Evolutionary conservation across 441 rosid genomes (phyloP), one percentile per base, ranked within the genome.

Genomic region (Eugenia klotzschiana): DNA sequence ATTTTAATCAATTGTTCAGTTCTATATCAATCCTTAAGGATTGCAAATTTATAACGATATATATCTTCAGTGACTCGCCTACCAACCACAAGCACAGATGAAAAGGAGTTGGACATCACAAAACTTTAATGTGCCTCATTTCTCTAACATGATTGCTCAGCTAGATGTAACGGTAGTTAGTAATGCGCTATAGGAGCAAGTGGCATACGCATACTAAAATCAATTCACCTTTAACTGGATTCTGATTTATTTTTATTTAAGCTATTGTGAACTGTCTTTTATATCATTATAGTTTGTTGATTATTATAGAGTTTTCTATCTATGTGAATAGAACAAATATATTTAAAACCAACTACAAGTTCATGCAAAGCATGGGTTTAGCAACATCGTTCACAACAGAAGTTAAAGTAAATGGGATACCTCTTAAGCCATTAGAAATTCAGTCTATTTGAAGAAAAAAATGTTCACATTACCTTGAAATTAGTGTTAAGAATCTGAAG

Each of bases 401-500:
- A 69, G 77, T 37, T 37, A 20, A 69, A 69, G 37, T 20, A 37
- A 69, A 33, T 27, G 56, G 7, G 60, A 55, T n/a, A 55, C 27
- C 60, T n/a, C 60, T 55, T 55, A 10, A 55, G 60, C 27, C 60
- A n/a, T n/a, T 55, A 55, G 60, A n/a, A 10, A n/a, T 55, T 55
- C 60, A 55, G 27, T 55, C 58, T 11, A 27, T 23, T 55, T n/a
- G 80, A 40, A 74, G 49, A 49, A 73, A 74, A 74, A 41, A 37
- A 37, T 72, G 18, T 43, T 81, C 51, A 41, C 54, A 74, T 37
- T 92, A 95, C 99, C 98, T 97, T 97, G 83, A 90, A 87, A 83
- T 73, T 84, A 80, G 97, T 90, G 83, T 91, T 95, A 54, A 97
- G 97, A 90, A 94, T 92, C 91, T 97, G 99, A 88, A 94, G 94